phyloP scores from a whole-genome alignment of 2,329 filamentous ascomycete genomes.

The Balansia obtecta region DNA sequence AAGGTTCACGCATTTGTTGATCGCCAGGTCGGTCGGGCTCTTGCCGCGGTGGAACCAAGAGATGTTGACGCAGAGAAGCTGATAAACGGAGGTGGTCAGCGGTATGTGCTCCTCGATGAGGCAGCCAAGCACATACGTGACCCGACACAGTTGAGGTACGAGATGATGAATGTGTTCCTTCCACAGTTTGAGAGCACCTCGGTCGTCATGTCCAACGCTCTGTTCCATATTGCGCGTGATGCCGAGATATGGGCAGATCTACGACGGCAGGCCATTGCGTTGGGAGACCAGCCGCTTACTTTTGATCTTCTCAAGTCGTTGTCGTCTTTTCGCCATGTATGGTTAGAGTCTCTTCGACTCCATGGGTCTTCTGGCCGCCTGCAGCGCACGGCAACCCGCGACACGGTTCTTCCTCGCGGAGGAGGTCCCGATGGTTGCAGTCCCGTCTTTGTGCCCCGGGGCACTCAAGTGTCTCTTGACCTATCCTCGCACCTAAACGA shows the following conservation, averaged over 20 bases:
- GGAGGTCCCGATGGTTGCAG: neutral
- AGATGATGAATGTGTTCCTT: conserved; percentile 7
- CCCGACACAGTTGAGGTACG: conserved; percentile 1
- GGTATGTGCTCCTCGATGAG: conserved; percentile 5
- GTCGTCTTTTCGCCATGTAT: conserved; percentile 1
- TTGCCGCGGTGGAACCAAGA: neutral
- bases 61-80: neutral
- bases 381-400: conserved; percentile 3
- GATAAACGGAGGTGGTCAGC: neutral
- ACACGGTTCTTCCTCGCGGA: conserved; percentile 3
- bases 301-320: conserved; percentile 5
- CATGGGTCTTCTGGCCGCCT: conserved; percentile 5
- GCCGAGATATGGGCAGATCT: conserved; percentile 5
- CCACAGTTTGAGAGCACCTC: conserved; percentile 4
- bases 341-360: conserved; percentile 3
- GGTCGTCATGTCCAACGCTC: conserved; percentile 1
- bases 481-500: conserved; percentile 4
- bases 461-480: conserved; percentile 3
- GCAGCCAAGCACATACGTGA: conserved; percentile 3
- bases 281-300: conserved; percentile 2
- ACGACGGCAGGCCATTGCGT: conserved; percentile 2
- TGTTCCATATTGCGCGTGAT: conserved; percentile 6
- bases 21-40: conserved; percentile 3
- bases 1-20: conserved; percentile 6
- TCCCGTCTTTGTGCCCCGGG: conserved; percentile 2